Base-by-base conservation (phyloP, 164 flowering plant species). In the Saururus chinensis region DNA sequence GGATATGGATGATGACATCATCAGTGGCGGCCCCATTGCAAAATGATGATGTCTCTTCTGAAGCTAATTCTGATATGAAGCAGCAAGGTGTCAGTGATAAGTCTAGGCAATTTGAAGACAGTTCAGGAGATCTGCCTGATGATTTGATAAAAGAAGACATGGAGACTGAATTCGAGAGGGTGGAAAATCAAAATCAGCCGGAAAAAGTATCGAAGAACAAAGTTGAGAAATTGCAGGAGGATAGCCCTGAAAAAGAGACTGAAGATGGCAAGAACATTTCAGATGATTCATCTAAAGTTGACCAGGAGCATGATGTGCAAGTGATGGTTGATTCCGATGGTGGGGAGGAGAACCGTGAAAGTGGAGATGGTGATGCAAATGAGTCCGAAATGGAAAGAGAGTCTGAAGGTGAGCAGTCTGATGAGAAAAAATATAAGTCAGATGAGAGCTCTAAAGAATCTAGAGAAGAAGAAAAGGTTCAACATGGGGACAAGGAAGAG, bases 1-100 rank as follows among this genome's bases (percentile, higher is more conserved):
- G 96, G 49, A 85, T 93, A 53, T 93, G 99, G 99, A 87, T 92
- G 95, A 77, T 92, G 88, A 83, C 95, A 49, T 88, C 98, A 21
- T 87, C 96, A 4, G 81, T 93, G 4, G 76, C 82, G 8, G 83
- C 77, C n/a, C 92, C 96, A 23, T 81, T 67, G 62, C 81, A 77
- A 61, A 86, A 70, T 59, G 63, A 71, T 0, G 89, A 86, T 49
- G 68, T 73, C 58, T 64, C 85, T 19, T 75, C 75, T 62, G 88
- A 82, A 56, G 78, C 63, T 48, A 81, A 81, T 42, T 59, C 67
- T 63, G 90, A 75, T 56, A 66, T 71, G 57, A 80, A 74, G 68
- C 64, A 77, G 61, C 72, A 72, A 37, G 78, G 60, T 13, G 9
- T 17, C 49, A 40, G 58, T 30, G 37, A 30, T 63, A 51, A 45